A percentile compares a stretch with the other conserved stretches of the same genome.
Evolutionary conservation across 768 basidiomycete species (phyloP).

Genomic region (Xerocomus potaroensis): DNA sequence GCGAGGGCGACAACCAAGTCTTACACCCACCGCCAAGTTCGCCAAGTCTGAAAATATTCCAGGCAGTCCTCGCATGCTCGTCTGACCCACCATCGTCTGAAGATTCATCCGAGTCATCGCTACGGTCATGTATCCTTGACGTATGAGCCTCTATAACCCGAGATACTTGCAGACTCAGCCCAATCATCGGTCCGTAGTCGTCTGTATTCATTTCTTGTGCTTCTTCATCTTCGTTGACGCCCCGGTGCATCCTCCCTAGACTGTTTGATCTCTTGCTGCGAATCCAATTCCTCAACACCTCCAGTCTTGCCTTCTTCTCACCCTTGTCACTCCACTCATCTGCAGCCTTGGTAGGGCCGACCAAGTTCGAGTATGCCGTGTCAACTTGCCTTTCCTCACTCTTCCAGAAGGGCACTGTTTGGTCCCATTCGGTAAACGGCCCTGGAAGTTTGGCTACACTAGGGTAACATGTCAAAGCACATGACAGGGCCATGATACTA

Average conservation of each 20-base stretch:
- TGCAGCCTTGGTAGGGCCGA: slow-evolving; percentile 51
- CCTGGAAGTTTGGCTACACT: slow-evolving; percentile 16
- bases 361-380: slow-evolving; percentile 59
- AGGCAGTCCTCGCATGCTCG: slow-evolving; percentile 54
- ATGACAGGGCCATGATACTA: slow-evolving; percentile 20
- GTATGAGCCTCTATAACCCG: not conserved
- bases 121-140: slow-evolving; percentile 14
- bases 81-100: slow-evolving; percentile 40
- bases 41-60: slow-evolving; percentile 47
- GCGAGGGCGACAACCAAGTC: slow-evolving; percentile 18
- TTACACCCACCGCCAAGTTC: slow-evolving; percentile 20
- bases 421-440: slow-evolving; percentile 13
- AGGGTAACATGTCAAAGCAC: slow-evolving; percentile 14
- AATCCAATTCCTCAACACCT: slow-evolving; percentile 43
- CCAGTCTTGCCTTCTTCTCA: slow-evolving; percentile 40
- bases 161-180: not conserved
- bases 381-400: slow-evolving; percentile 37
- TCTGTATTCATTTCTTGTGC: not conserved
- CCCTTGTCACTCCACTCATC: slow-evolving; percentile 53
- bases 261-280: slow-evolving; percentile 30
- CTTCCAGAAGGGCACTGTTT: not conserved
- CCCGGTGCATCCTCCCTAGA: slow-evolving; percentile 33
- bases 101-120: slow-evolving; percentile 41
- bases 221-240: slow-evolving; percentile 11
- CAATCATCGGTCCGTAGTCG: not conserved